Base-by-base conservation (phyloP, 2,329 filamentous ascomycete species). In the Epichloe gansuensis region DNA sequence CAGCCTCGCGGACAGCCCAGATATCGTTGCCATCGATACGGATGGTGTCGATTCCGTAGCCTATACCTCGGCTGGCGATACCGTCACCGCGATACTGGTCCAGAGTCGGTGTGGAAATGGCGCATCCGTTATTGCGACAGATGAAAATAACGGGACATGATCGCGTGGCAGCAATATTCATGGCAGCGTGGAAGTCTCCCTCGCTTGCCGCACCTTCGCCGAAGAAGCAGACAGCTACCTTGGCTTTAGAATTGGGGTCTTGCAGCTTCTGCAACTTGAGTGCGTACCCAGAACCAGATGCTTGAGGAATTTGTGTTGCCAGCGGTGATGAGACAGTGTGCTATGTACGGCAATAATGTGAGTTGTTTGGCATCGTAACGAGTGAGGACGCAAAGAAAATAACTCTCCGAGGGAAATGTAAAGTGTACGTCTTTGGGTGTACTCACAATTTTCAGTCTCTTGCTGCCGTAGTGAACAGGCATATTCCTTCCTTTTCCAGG, bases 21-120 rank as follows among this genome's bases (percentile, higher is more conserved):
- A 95, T 86, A 61, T 95, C 89, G 63, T 95, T 95, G n/a, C 90
- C 90, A 62, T 96, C 90, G 0, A 95, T 85, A 31, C 90, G 81
- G 56, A 95, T 86, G 0, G 89, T 95, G 59, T 94, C 88, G 58
- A 95, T 95, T n/a, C 89, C 89, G 64, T 96, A 95, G 0, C 90
- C 89, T 9, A 90, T 78, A 23, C 89, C 89, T 36, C 89, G 80
- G 49, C 84, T 89, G 8, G 89, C 89, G 59, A 95, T 95, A 5
- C 89, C 89, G 60, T 95, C 89, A 12, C 89, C 90, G 1, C 89
- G 82, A 65, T 95, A 95, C 62, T 95, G 89, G 60, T 95, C 90
- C 11, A 91, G 72, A 0, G 89, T 95, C 0, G 89, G 88, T 0
- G 89, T 95, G 0, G 84, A 89, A 58, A 95, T 95, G 21, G 89